Percentiles rank a stretch among this genome's conserved stretches.
Evolutionary conservation across 2,329 filamentous ascomycete genomes (phyloP).

Genomic region (Sclerotinia sclerotiorum): DNA sequence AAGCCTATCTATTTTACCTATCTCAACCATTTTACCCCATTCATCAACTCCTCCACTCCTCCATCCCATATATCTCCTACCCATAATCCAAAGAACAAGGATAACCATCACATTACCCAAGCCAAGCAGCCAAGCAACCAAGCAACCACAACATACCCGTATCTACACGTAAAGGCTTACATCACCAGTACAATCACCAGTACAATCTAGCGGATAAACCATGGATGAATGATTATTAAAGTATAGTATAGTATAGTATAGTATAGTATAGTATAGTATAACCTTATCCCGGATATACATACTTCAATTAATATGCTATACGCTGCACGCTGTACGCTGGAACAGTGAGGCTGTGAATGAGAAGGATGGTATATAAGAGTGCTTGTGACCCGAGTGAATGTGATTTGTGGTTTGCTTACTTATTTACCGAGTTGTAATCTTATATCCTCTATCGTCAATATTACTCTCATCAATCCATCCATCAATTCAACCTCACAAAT

Average conservation of each 20-base stretch:
- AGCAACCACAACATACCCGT: neutral
- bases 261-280: no score
- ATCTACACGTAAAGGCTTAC: conserved; percentile 5
- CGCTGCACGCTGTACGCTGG: neutral
- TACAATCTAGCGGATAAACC: no score
- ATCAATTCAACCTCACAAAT: neutral
- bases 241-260: no score
- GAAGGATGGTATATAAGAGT: neutral
- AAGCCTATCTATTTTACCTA: no score
- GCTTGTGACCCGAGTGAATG: neutral
- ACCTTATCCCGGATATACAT: no score
- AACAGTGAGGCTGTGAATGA: neutral
- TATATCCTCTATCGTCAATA: no score
- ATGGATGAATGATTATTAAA: no score
- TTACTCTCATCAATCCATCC: no score
- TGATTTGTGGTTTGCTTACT: neutral
- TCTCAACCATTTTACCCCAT: no score
- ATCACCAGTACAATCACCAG: neutral
- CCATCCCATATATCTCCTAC: no score
- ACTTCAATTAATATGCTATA: neutral
- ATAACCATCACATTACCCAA: neutral
- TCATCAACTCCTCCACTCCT: no score
- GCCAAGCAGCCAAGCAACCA: neutral
- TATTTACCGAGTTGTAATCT: neutral
- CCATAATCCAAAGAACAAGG: neutral